A percentile compares a stretch with the other conserved stretches of the same genome.
Conservation (phyloP, 768 basidiomycete genomes). For the Tricholoma hemisulphureum region DNA sequence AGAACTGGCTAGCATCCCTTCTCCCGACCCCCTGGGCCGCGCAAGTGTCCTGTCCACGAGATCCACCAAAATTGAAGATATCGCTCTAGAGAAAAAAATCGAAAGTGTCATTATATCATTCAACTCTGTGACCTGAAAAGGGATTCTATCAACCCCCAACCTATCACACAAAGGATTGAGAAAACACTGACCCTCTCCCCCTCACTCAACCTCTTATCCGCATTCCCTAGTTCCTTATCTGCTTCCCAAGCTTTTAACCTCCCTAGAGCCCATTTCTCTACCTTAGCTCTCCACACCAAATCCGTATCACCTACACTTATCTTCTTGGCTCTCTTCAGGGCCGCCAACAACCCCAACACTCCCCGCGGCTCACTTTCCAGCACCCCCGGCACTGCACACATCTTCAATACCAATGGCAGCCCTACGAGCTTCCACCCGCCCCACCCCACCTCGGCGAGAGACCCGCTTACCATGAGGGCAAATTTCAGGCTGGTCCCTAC, state of each 20-base stretch:
- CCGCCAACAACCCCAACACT: constrained; percentile 50
- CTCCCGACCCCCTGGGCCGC: constrained; percentile 21
- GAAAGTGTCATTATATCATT: constrained; percentile 55
- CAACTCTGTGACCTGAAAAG: constrained; percentile 47
- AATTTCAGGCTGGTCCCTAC: constrained; percentile 29
- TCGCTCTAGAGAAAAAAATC: constrained; percentile 45
- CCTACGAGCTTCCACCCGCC: constrained; percentile 75
- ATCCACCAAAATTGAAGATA: constrained; percentile 40
- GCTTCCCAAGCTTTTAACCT: constrained; percentile 43
- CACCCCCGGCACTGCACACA: constrained; percentile 40
- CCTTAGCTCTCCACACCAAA: constrained; percentile 53
- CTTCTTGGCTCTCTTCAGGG: constrained; percentile 46
- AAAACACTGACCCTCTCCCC: not conserved
- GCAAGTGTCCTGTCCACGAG: constrained; percentile 45
- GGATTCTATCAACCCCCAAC: not conserved
- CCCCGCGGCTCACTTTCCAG: constrained; percentile 42
- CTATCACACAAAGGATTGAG: constrained; percentile 2
- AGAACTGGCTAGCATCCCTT: constrained; percentile 33
- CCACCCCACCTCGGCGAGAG: constrained; percentile 66
- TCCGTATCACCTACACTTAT: constrained; percentile 51
- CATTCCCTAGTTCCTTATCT: constrained; percentile 36
- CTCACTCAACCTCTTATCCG: constrained; percentile 1
- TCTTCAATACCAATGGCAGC: constrained; percentile 55
- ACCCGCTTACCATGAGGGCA: constrained; percentile 54
- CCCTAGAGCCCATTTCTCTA: constrained; percentile 49